Percentiles rank a stretch among this genome's conserved stretches.
Evolutionary conservation across 1,139 yeast species (phyloP).

Genomic region (Waltiozyma sp.): DNA sequence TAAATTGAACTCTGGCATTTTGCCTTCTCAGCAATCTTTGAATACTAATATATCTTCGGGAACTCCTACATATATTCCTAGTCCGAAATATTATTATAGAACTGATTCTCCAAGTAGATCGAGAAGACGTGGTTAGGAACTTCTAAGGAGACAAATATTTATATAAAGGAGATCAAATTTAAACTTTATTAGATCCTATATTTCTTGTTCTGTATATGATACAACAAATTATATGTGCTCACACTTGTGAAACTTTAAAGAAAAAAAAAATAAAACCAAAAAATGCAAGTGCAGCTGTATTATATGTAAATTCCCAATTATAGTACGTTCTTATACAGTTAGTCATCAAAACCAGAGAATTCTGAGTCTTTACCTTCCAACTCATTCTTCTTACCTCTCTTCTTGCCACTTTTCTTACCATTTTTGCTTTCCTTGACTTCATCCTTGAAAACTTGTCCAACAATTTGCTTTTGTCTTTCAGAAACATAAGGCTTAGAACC

Average conservation of each 20-base stretch:
- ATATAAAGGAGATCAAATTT: too few relatives aligned
- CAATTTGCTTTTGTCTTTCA: conserved; percentile 78
- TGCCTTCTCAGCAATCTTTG: conserved; percentile 2
- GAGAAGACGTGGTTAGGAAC: conserved; percentile 18
- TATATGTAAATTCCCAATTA: background rate
- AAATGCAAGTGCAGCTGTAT: too few relatives aligned
- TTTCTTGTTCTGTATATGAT: too few relatives aligned
- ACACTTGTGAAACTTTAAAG: too few relatives aligned
- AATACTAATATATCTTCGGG: background rate
- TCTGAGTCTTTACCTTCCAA: background rate
- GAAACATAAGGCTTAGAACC: conserved; percentile 53
- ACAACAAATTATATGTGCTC: too few relatives aligned
- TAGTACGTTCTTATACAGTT: background rate
- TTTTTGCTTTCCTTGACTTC: conserved; percentile 3
- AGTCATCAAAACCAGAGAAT: conserved; percentile 1
- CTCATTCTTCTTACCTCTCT: background rate
- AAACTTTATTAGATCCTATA: too few relatives aligned
- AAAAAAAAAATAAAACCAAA: too few relatives aligned
- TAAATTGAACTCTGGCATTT: conserved; percentile 1
- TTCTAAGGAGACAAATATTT: too few relatives aligned
- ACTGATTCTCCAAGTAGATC: conserved; percentile 31
- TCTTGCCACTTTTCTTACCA: background rate
- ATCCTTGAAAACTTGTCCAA: conserved; percentile 62
- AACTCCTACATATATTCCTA: conserved; percentile 27
- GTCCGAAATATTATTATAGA: conserved; percentile 31